Base-by-base conservation (phyloP, 192 early-diverging fungal genomes). In the Backusella australiensis region DNA sequence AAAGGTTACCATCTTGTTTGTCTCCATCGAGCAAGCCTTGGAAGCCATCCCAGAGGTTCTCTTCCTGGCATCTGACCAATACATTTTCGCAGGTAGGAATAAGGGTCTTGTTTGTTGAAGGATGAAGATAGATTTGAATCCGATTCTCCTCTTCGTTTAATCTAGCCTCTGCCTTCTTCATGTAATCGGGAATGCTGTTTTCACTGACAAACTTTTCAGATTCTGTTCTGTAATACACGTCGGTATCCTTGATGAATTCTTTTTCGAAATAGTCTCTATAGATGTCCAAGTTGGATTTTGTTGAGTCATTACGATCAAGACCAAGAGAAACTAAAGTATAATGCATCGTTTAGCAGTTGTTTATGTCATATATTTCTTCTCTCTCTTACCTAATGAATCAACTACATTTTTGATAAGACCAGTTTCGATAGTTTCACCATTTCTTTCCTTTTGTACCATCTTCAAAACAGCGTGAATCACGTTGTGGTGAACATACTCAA, bases 181-280 rank as follows among this genome's bases (percentile, higher is more conserved):
- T 96, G 82, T 99, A 99, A 74, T 97, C 96, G 29, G 93, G 89
- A 44, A 97, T 91, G 42, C 93, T 90, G 81, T 97, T 96, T 74
- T 96, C 95, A 73, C 90, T 89, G 59, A 98, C 88, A 82, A 97
- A 96, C 19, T 91, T 92, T 81, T 97, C 95, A 69, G 91, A 92
- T 82, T 97, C 96, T 67, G 90, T 88, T 78, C 90, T 91, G 81
- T 99, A 99, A 87, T 96, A 98, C 21, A 89, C 85, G 77, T 92
- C 89, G 0, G 93, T 96, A 59, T 91, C 90, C 70, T 85, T 84
- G 71, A 90, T 89, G 79, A 99, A 98, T 8, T 93, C 93, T 65
- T 80, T 85, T 82, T 98, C 91, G 75, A 97, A 99, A 83, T 93
- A 93, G 63, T 89, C 84, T 75, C 92, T 90, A 77, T 99, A 99